A percentile compares a stretch with the other conserved stretches of the same genome.
Conservation (phyloP, 2,329 filamentous ascomycete genomes). For the Colletotrichum destructivum region DNA sequence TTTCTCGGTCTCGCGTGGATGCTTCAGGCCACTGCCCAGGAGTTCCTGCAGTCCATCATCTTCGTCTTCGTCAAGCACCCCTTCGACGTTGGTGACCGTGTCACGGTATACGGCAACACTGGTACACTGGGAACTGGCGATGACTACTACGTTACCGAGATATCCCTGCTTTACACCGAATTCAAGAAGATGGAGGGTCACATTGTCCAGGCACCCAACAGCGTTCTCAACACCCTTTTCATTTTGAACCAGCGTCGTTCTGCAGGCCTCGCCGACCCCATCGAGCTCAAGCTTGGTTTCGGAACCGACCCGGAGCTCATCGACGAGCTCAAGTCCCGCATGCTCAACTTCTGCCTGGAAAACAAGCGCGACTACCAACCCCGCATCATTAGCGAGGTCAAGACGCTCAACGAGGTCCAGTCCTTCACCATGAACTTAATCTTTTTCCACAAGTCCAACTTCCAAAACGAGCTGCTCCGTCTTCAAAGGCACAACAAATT, state of each 20-base stretch:
- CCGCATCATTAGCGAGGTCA: slow-evolving; percentile 89
- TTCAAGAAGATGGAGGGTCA: slow-evolving; percentile 99
- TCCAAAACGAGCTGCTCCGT: slow-evolving; percentile 93
- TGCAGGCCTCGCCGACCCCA: slow-evolving; percentile 87
- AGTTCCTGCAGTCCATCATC: slow-evolving; percentile 93
- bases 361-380: slow-evolving; percentile 93
- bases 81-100: slow-evolving; percentile 95
- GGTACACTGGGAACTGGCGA: slow-evolving; percentile 85
- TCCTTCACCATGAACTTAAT: slow-evolving; percentile 91
- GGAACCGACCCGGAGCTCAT: slow-evolving; percentile 89
- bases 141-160: slow-evolving; percentile 97
- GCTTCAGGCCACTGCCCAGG: slow-evolving; percentile 91
- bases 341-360: slow-evolving; percentile 85
- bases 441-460: slow-evolving; percentile 98
- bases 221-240: slow-evolving; percentile 91
- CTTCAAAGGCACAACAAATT: slow-evolving; percentile 94
- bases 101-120: slow-evolving; percentile 92
- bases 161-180: slow-evolving; percentile 92
- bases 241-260: slow-evolving; percentile 95
- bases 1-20: slow-evolving; percentile 94
- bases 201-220: slow-evolving; percentile 96
- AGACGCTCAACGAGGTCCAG: slow-evolving; percentile 84
- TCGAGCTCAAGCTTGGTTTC: slow-evolving; percentile 88
- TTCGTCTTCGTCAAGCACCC: slow-evolving; percentile 98
- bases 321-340: slow-evolving; percentile 82